Conservation (phyloP, 495 filamentous ascomycete species). For the Penicillium flavigenum region DNA sequence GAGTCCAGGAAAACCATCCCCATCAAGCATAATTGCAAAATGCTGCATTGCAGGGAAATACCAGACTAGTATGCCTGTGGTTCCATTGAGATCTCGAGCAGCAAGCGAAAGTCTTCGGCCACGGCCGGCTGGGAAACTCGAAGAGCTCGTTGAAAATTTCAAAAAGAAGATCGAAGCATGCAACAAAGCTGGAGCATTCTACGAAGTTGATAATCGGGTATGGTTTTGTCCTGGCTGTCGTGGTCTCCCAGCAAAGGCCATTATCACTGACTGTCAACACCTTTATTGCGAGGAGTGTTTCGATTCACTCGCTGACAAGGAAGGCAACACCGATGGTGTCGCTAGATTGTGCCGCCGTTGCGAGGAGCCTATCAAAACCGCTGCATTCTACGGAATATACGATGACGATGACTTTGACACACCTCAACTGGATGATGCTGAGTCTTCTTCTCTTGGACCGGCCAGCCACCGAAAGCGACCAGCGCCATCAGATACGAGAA, state of each 20-base stretch:
- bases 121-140: not conserved
- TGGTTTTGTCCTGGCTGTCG: slow-evolving; percentile 1
- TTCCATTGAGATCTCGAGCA: not conserved
- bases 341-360: not conserved
- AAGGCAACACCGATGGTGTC: not conserved
- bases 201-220: not conserved
- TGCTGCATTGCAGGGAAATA: not conserved
- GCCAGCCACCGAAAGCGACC: not conserved
- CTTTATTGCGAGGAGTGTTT: slow-evolving; percentile 1
- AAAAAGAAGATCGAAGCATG: too few relatives aligned
- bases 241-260: not conserved
- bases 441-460: not conserved
- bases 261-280: not conserved
- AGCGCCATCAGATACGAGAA: not conserved
- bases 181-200: not conserved
- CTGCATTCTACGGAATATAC: not conserved
- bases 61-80: not conserved
- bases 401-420: not conserved
- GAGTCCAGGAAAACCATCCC: not conserved
- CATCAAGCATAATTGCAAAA: not conserved
- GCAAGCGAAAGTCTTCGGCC: not conserved
- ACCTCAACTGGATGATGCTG: not conserved
- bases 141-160: not conserved
- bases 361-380: not conserved
- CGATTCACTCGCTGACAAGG: not conserved